Conservation (phyloP, 1,139 yeast species). For the Torulaspora globosa region DNA sequence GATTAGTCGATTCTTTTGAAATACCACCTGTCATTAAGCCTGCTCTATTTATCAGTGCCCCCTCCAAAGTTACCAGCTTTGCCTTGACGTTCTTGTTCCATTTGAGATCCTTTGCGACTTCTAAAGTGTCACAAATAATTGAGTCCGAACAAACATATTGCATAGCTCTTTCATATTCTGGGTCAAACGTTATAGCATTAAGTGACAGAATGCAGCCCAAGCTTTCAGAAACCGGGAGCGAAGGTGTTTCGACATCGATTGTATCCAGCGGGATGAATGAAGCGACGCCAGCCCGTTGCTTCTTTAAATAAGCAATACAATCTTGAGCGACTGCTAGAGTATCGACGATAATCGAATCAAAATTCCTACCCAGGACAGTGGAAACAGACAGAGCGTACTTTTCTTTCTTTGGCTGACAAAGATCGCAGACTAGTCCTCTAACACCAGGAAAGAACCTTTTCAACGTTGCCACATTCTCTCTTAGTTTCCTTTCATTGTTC, state of each 20-base stretch:
- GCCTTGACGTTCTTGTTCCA: slow-evolving; percentile 62
- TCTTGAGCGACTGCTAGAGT: slow-evolving; percentile 68
- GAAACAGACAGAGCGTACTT: slow-evolving; percentile 75
- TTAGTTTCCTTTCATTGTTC: slow-evolving; percentile 58
- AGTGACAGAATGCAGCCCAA: slow-evolving; percentile 41
- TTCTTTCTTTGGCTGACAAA: slow-evolving; percentile 74
- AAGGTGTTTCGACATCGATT: slow-evolving; percentile 54
- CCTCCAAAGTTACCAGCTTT: slow-evolving; percentile 77
- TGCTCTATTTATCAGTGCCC: slow-evolving; percentile 77
- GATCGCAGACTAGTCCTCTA: slow-evolving; percentile 71
- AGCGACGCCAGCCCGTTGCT: slow-evolving; percentile 79
- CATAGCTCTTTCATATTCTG: slow-evolving; percentile 69
- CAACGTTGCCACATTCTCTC: slow-evolving; percentile 67
- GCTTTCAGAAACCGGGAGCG: slow-evolving; percentile 24
- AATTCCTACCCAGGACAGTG: slow-evolving; percentile 72
- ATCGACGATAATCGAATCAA: slow-evolving; percentile 83
- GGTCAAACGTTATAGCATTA: slow-evolving; percentile 71
- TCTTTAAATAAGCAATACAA: slow-evolving; percentile 79
- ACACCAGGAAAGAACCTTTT: slow-evolving; percentile 78
- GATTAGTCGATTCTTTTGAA: slow-evolving; percentile 40
- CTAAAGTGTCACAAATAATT: slow-evolving; percentile 69
- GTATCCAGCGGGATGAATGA: slow-evolving; percentile 87
- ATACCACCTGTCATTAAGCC: slow-evolving; percentile 93
- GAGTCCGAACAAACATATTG: slow-evolving; percentile 79
- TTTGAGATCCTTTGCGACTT: slow-evolving; percentile 64